Percentiles rank a stretch among this genome's conserved stretches.
phyloP scores from a whole-genome alignment of 75 land plant species.

The Pinus tabuliformis region DNA sequence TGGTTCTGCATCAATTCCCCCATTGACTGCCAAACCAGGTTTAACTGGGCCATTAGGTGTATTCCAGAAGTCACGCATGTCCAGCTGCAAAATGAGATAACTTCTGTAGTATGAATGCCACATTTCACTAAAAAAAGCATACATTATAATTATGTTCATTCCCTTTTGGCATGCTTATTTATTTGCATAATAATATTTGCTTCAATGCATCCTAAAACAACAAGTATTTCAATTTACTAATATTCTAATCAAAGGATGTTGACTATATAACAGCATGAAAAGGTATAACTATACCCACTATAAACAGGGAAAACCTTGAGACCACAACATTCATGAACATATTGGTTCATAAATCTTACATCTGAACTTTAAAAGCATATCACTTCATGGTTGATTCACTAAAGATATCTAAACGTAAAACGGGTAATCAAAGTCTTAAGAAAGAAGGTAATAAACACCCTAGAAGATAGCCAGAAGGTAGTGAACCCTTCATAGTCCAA shows the following conservation, averaged over 20 bases:
- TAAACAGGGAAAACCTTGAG: not conserved
- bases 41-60: slow-evolving; percentile 66
- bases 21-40: slow-evolving; percentile 38
- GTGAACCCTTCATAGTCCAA: not conserved
- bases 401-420: not conserved
- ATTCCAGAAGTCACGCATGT: slow-evolving; percentile 95
- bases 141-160: not conserved
- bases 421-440: not conserved
- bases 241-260: not conserved
- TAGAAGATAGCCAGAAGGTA: not conserved
- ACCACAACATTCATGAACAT: not conserved
- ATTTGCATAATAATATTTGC: not conserved
- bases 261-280: not conserved
- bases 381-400: too few relatives aligned
- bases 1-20: slow-evolving; percentile 45
- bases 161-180: not conserved
- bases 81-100: slow-evolving; percentile 36
- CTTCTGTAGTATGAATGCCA: not conserved
- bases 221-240: not conserved
- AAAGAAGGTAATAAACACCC: not conserved
- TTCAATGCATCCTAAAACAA: not conserved
- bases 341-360: not conserved
- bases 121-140: not conserved
- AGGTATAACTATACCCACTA: not conserved
- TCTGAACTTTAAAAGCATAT: too few relatives aligned